phyloP scores from a whole-genome alignment of 495 filamentous ascomycete species.

The Cercophora sp. region DNA sequence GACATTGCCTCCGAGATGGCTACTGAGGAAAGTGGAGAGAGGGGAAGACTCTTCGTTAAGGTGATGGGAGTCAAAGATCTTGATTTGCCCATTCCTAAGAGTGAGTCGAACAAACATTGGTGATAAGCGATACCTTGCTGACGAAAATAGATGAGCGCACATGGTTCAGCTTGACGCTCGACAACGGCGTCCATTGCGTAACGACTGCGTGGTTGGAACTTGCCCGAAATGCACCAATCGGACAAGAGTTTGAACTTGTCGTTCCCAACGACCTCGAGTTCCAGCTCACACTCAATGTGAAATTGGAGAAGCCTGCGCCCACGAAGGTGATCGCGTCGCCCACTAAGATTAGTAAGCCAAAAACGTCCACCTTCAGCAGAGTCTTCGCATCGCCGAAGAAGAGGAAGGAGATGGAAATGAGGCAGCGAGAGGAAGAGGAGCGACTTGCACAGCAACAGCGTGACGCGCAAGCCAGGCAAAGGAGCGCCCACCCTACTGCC shows the following conservation, averaged over 20 bases:
- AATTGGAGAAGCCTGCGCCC: constrained; percentile 73
- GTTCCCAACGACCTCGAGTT: constrained; percentile 96
- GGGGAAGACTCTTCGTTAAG: constrained; percentile 94
- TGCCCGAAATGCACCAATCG: constrained; percentile 88
- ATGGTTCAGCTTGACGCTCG: constrained; percentile 89
- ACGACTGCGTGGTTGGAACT: constrained; percentile 94
- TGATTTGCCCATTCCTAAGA: constrained; percentile 83
- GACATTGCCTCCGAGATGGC: constrained; percentile 49
- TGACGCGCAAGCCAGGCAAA: constrained; percentile 61
- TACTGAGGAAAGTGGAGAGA: constrained; percentile 74
- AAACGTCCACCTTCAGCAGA: constrained; percentile 80
- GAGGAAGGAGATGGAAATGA: constrained; percentile 85
- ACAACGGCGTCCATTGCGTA: constrained; percentile 96
- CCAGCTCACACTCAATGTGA: constrained; percentile 92
- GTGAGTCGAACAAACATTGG: constrained; percentile 48
- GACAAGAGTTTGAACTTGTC: constrained; percentile 96
- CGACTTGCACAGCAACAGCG: constrained; percentile 58
- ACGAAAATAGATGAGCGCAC: constrained; percentile 70
- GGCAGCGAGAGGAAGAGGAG: constrained; percentile 71
- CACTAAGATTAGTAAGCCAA: constrained; percentile 56
- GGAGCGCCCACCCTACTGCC: constrained; percentile 53
- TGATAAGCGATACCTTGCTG: constrained; percentile 7
- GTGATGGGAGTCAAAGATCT: constrained; percentile 95
- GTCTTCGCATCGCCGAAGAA: constrained; percentile 94
- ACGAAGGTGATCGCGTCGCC: constrained; percentile 46